Evolutionary conservation across 2,329 filamentous ascomycete species (phyloP).

Genomic region (Trichoderma guizhouense): DNA sequence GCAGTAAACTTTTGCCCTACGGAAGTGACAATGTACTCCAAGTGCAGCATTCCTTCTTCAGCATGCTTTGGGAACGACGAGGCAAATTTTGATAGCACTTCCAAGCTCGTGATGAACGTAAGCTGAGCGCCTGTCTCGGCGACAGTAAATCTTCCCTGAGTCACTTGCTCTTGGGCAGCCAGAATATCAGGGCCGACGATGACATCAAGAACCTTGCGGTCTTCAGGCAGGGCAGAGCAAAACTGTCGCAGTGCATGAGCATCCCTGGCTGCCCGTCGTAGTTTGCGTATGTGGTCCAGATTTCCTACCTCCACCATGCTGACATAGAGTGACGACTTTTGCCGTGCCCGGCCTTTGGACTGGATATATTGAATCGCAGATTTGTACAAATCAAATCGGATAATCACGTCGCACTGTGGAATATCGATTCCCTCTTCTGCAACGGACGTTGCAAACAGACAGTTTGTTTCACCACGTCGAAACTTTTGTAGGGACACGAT

Average conservation of each 20-base stretch:
- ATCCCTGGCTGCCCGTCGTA: slow-evolving; percentile 58
- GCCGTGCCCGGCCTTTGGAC: slow-evolving; percentile 81
- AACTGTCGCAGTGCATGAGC: slow-evolving; percentile 68
- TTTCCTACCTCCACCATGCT: slow-evolving; percentile 80
- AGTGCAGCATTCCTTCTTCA: slow-evolving; percentile 31
- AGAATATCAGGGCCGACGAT: slow-evolving; percentile 20
- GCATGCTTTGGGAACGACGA: slow-evolving; percentile 51
- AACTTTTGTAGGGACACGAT: slow-evolving; percentile 68
- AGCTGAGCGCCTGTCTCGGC: slow-evolving; percentile 69
- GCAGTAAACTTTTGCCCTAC: slow-evolving; percentile 63
- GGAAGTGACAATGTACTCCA: slow-evolving; percentile 61
- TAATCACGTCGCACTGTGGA: slow-evolving; percentile 63
- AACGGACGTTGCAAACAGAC: slow-evolving; percentile 64
- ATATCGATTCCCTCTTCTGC: slow-evolving; percentile 67
- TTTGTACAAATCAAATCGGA: slow-evolving; percentile 80
- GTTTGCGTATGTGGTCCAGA: slow-evolving; percentile 50
- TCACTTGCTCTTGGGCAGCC: slow-evolving; percentile 23
- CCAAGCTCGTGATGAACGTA: slow-evolving; percentile 71
- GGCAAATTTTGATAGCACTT: slow-evolving; percentile 69
- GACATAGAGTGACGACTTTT: slow-evolving; percentile 72
- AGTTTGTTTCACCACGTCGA: slow-evolving; percentile 56
- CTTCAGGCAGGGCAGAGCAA: slow-evolving; percentile 69
- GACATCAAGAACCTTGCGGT: slow-evolving; percentile 52
- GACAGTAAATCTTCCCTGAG: slow-evolving; percentile 56
- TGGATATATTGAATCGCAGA: slow-evolving; percentile 96